Evolutionary conservation across 2,329 filamentous ascomycete genomes (phyloP).

Genomic region (Trichoderma arundinaceum): DNA sequence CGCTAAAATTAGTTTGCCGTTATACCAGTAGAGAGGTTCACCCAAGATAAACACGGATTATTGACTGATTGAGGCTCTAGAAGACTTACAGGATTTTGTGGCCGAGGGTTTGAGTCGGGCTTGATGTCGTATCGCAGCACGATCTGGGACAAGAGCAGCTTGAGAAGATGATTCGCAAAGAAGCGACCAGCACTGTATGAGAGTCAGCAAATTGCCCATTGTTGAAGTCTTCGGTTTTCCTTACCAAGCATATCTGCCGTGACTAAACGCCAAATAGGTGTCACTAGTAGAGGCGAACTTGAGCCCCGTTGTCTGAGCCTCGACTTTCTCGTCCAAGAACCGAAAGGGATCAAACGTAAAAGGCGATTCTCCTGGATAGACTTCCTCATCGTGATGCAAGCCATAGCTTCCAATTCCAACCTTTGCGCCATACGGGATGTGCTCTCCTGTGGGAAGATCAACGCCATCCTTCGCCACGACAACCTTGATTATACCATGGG

Average conservation of each 20-base stretch:
- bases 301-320: background rate
- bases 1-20: background rate
- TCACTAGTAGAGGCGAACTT: conserved; percentile 16
- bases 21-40: too few species aligned
- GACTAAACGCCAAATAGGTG: conserved; percentile 9
- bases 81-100: conserved; percentile 10
- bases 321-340: conserved; percentile 5
- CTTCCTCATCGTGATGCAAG: conserved; percentile 1
- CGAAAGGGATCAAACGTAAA: conserved; percentile 21
- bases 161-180: conserved; percentile 20
- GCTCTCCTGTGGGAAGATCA: conserved; percentile 13
- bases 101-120: background rate
- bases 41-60: too few species aligned
- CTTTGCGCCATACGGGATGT: conserved; percentile 9
- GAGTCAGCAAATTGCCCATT: background rate
- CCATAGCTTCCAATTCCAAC: conserved; percentile 18
- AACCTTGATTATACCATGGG: conserved; percentile 14
- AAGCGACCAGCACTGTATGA: conserved; percentile 5
- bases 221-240: background rate
- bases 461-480: conserved; percentile 21
- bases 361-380: conserved; percentile 7
- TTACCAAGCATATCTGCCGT: conserved; percentile 18
- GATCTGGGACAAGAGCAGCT: conserved; percentile 15
- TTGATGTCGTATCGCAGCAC: conserved; percentile 15
- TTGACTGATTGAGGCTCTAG: too few species aligned